phyloP scores from a whole-genome alignment of 805 yeast genomes.

The Lipomyces orientalis region DNA sequence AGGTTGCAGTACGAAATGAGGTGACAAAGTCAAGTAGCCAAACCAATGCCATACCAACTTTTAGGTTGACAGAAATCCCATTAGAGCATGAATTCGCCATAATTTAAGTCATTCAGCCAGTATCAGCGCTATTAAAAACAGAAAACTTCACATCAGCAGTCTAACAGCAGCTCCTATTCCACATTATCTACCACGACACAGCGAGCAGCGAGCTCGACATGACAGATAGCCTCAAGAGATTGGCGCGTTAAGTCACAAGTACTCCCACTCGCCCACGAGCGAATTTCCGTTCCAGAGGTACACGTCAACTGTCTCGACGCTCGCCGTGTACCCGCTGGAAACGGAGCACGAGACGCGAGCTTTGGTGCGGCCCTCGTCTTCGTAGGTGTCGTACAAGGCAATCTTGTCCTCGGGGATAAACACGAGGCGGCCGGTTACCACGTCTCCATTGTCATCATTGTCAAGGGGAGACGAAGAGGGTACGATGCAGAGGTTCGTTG shows the following conservation, averaged over 20 bases:
- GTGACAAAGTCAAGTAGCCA: neutral
- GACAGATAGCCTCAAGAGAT: neutral
- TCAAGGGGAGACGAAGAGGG: neutral
- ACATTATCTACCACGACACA: neutral
- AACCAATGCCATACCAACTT: neutral
- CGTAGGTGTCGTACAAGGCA: conserved; percentile 20
- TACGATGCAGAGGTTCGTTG: conserved; percentile 14
- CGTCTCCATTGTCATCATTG: neutral
- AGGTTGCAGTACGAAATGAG: neutral
- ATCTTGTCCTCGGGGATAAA: conserved; percentile 6
- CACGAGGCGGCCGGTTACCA: conserved; percentile 16
- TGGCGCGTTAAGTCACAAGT: neutral
- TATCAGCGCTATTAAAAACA: neutral
- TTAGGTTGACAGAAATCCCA: neutral
- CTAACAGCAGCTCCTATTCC: neutral
- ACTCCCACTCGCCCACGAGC: conserved; percentile 27
- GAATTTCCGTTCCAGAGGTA: conserved; percentile 33
- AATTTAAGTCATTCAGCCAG: neutral
- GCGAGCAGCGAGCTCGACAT: neutral
- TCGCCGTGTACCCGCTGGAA: neutral
- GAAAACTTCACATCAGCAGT: neutral
- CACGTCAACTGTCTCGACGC: conserved; percentile 11
- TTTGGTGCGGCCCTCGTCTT: conserved; percentile 27
- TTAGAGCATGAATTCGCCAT: neutral
- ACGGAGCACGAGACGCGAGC: conserved; percentile 20